phyloP scores from a whole-genome alignment of 352 stramenopile species.

The Phytophthora europaea region DNA sequence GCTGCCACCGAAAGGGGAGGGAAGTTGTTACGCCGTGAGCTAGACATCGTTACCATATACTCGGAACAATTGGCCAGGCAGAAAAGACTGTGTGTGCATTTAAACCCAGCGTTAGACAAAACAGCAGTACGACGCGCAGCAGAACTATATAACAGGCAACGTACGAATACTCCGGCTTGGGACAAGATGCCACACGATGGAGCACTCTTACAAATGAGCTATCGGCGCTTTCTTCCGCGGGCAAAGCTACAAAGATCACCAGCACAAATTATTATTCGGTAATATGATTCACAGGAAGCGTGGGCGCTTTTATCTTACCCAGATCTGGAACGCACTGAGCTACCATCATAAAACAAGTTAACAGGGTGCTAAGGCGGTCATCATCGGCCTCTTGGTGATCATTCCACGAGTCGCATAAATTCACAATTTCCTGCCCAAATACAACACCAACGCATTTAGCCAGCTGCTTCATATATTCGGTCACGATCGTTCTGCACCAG shows the following conservation, averaged over 20 bases:
- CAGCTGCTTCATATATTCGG: neutral
- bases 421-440: constrained; percentile 56
- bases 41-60: constrained; percentile 48
- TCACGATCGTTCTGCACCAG: neutral
- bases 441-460: constrained; percentile 1
- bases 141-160: constrained; percentile 15
- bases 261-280: neutral
- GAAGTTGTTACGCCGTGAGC: constrained; percentile 36
- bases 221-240: constrained; percentile 10
- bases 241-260: constrained; percentile 16
- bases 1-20: constrained; percentile 37
- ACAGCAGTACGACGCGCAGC: neutral
- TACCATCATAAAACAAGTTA: constrained; percentile 71
- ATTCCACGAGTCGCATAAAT: constrained; percentile 37
- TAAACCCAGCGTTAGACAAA: constrained; percentile 1
- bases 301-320: constrained; percentile 35
- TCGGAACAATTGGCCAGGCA: constrained; percentile 55
- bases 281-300: neutral
- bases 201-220: constrained; percentile 49
- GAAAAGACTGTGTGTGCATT: constrained; percentile 35
- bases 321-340: constrained; percentile 55
- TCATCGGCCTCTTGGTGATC: constrained; percentile 34
- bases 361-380: constrained; percentile 51
- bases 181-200: constrained; percentile 33
- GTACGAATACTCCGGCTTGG: constrained; percentile 54